These are phyloP conservation scores for Xerocomellus intermedius DNA, from an alignment of 768 basidiomycete species.

Conservation along the genomic window DNA sequence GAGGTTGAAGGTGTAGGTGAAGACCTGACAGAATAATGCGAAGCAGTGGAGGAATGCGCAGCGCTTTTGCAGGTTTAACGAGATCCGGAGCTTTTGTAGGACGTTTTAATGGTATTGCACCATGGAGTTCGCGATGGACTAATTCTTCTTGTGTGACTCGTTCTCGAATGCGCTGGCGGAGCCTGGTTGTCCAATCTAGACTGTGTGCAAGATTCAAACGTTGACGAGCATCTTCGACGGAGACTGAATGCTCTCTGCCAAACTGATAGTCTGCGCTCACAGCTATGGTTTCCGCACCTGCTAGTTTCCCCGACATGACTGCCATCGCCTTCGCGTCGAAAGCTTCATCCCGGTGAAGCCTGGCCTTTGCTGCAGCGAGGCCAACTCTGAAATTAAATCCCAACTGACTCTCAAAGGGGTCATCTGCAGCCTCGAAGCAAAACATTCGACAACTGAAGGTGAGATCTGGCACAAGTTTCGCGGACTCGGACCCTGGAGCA, in stretches of 20 bases:
- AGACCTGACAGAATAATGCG: constrained; percentile 63
- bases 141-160: constrained; percentile 49
- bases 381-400: constrained; percentile 76
- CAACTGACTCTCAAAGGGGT: constrained; percentile 76
- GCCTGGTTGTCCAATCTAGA: constrained; percentile 67
- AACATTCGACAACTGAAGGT: constrained; percentile 57
- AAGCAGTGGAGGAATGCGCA: constrained; percentile 62
- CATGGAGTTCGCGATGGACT: constrained; percentile 45
- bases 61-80: constrained; percentile 37
- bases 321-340: constrained; percentile 78
- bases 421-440: constrained; percentile 78
- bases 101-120: constrained; percentile 31
- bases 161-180: constrained; percentile 45
- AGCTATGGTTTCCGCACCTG: constrained; percentile 33
- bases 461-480: constrained; percentile 70
- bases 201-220: constrained; percentile 70
- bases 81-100: constrained; percentile 42
- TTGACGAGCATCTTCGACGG: constrained; percentile 67
- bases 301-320: constrained; percentile 38
- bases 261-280: constrained; percentile 63
- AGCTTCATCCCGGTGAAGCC: constrained; percentile 75
- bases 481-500: constrained; percentile 65
- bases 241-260: constrained; percentile 59
- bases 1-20: constrained; percentile 51
- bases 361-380: constrained; percentile 62